These are phyloP conservation scores for Raddia distichophylla DNA, from an alignment of 176 grass and related monocot genomes.

Conservation along the genomic window DNA sequence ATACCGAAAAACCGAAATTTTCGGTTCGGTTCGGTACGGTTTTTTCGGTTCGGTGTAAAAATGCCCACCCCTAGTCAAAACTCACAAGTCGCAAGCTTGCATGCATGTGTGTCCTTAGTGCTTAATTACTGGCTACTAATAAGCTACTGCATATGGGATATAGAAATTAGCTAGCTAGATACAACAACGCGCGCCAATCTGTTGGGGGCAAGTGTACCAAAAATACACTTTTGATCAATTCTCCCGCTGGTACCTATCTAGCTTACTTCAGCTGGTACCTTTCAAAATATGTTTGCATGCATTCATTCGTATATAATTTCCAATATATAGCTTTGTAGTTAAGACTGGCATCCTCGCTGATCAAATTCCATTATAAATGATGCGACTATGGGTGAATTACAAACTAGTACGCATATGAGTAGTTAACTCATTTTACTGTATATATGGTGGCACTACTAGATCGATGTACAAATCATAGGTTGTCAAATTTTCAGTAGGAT, in stretches of 20 bases:
- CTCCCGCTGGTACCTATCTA: neutral
- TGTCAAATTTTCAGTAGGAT: neutral
- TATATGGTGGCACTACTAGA: neutral
- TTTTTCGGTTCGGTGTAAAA: no score
- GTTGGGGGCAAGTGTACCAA: neutral
- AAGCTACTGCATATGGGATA: neutral
- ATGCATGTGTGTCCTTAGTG: neutral
- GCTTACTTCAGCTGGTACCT: no score
- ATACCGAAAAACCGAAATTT: no score
- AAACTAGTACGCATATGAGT: neutral
- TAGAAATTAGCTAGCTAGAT: neutral
- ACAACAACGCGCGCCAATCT: slow-evolving; percentile 14
- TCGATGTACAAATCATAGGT: neutral
- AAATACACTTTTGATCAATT: neutral
- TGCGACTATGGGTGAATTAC: neutral
- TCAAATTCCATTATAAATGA: neutral
- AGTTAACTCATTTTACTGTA: neutral
- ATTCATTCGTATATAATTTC: neutral
- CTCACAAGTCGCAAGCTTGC: neutral
- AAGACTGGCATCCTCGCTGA: neutral
- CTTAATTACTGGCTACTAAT: no score
- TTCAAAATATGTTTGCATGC: neutral
- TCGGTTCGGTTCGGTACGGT: no score
- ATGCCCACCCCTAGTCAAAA: neutral
- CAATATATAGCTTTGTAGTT: neutral